Base-by-base conservation (phyloP, 1,284 basidiomycete genomes). In the Exsudoporus floridanus region DNA sequence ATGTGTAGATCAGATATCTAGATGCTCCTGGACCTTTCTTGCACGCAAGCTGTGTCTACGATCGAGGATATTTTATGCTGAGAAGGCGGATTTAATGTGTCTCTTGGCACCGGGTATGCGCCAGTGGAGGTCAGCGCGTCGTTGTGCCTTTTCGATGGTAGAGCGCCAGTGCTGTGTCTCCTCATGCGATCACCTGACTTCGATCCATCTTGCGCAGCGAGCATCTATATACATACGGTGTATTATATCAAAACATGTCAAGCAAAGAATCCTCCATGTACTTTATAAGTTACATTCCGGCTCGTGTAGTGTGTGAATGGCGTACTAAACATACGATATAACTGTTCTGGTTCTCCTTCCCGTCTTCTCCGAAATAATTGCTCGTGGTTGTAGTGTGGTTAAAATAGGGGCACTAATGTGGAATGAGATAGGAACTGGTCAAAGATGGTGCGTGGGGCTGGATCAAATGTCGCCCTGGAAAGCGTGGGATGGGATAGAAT, bases 241-340 rank as follows among this genome's bases (percentile, higher is more conserved):
- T 36, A 39, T 48, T 45, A 35, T 46, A 63, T 42, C 39, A 40
- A 44, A 40, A 53, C 48, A 48, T 33, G 38, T 13, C 30, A 16
- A 38, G 37, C 31, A 38, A 36, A n/a, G 46, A 40, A 42, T 14
- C 28, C 27, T 19, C 25, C 19, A 31, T 40, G 36, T 52, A 38
- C 19, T 50, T 48, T 53, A 46, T 42, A 30, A 23, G 23, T 23
- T 42, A 19, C 49, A 28, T 58, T 51, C 61, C 49, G 18, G 5
- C 46, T 34, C 12, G 38, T 49, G 23, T 30, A 44, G 36, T 19
- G 46, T 52, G 28, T 56, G 39, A 42, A 57, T 47, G 39, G 27
- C 40, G 31, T 27, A 56, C 37, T 46, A 50, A 49, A 55, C 59
- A 56, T 56, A 49, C 52, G 27, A 39, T 41, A 40, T 41, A 53